A percentile compares a stretch with the other conserved stretches of the same genome.
Evolutionary conservation across 331 rosid genomes (phyloP).

Genomic region (Stylosanthes scabra): DNA sequence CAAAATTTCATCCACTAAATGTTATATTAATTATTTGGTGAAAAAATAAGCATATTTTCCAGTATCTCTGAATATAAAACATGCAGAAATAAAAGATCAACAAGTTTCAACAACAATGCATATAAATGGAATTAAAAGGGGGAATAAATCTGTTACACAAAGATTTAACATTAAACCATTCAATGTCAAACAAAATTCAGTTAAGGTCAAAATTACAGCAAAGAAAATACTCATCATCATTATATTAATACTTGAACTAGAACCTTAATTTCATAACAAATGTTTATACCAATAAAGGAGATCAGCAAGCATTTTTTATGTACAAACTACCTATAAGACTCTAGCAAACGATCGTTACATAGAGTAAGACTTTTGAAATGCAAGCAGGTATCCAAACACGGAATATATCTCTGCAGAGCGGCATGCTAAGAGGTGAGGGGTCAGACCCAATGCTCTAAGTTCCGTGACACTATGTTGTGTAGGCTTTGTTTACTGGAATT

Average conservation of each 20-base stretch:
- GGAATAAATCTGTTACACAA: background rate
- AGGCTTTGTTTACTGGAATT: slow-evolving; percentile 91
- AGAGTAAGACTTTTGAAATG: slow-evolving; percentile 28
- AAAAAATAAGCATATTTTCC: slow-evolving; percentile 5
- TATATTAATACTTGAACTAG: slow-evolving; percentile 5
- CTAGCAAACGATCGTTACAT: slow-evolving; percentile 3
- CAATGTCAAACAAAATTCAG: background rate
- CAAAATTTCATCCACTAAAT: slow-evolving; percentile 14
- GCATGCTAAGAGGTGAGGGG: slow-evolving; percentile 94
- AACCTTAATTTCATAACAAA: slow-evolving; percentile 15
- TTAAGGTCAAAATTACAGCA: too few species aligned
- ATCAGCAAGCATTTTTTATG: slow-evolving; percentile 16
- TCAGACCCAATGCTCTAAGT: slow-evolving; percentile 91
- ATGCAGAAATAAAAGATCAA: background rate
- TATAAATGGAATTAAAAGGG: background rate
- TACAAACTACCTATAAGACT: slow-evolving; percentile 28
- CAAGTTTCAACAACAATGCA: slow-evolving; percentile 15
- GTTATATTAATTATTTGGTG: background rate
- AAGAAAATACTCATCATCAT: slow-evolving; percentile 4
- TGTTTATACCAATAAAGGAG: slow-evolving; percentile 5
- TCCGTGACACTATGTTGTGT: slow-evolving; percentile 98
- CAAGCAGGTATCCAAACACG: slow-evolving; percentile 29
- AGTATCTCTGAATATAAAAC: slow-evolving; percentile 10
- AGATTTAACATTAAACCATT: background rate
- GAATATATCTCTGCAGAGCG: slow-evolving; percentile 92